Base-by-base conservation (phyloP, 805 yeast genomes). In the Hemisphaericaspora nanyangensis region DNA sequence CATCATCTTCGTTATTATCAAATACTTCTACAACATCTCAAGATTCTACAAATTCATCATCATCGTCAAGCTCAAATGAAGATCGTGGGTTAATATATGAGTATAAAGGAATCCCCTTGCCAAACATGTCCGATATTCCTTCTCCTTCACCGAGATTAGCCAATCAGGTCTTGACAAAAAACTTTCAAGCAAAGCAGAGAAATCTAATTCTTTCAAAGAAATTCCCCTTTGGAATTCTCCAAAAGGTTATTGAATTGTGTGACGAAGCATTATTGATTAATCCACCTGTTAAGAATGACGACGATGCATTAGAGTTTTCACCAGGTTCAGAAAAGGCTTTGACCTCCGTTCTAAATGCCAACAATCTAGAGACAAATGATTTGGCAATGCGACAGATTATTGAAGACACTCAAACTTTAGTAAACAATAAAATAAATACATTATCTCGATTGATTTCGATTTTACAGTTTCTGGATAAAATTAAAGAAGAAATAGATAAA, bases 401-500 rank as follows among this genome's bases (percentile, higher is more conserved):
- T 1, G 77, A 70, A 13, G 95, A 89, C 51, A 85, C 95, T 0
- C 76, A 79, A 44, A 55, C 54, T 0, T 51, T 83, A 17, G 79
- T 82, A 1, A 69, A 69, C 35, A 77, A 74, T 13, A 90, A 90
- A 57, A 71, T 86, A 2, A 87, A 82, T 37, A 72, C 85, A 0
- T 72, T 88, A 15, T 66, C 78, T 13, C 68, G 96, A 51, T 68
- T 85, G 39, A 81, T 86, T 11, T 84, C 89, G 44, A 77, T 87
- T 2, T 67, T 86, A 43, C 78, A 82, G 39, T 88, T 83, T 56
- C 80, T 85, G 16, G 83, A 83, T 46, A 82, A 79, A 50, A 79
- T 89, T 35, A 84, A 86, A 38, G 76, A 73, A 37, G 96, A 90
- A 58, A 85, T 88, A 3, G 93, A 88, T 53, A 71, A 61, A 16